phyloP scores from a whole-genome alignment of 371 early-diverging fungal genomes.

The Dentiscutata heterogama region DNA sequence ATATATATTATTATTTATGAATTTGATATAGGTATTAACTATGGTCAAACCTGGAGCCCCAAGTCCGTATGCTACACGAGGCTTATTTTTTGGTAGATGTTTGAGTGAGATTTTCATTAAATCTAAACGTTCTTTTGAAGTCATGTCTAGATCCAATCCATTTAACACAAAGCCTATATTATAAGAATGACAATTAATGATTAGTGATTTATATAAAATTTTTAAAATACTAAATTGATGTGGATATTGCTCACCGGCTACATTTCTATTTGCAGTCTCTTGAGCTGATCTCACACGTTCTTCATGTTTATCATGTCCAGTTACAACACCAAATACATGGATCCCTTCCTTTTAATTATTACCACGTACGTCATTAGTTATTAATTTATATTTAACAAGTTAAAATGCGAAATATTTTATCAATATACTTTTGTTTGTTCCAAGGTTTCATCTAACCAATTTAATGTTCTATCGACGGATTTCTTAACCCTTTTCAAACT shows the following conservation, averaged over 20 bases:
- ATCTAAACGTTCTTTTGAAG: conserved; percentile 41
- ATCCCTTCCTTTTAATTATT: conserved; percentile 50
- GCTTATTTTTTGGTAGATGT: conserved; percentile 58
- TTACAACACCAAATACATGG: conserved; percentile 69
- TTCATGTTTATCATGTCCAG: conserved; percentile 61
- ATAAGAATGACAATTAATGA: background rate
- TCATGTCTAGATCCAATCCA: conserved; percentile 51
- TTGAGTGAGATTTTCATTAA: conserved; percentile 54
- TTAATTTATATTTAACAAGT: conserved; percentile 42
- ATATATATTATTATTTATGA: background rate
- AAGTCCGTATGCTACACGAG: conserved; percentile 61
- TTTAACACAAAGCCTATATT: conserved; percentile 58
- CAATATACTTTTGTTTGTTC: conserved; percentile 46
- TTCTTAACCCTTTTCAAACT: conserved; percentile 69
- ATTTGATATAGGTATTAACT: background rate
- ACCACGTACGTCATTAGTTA: background rate
- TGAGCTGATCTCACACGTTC: conserved; percentile 70
- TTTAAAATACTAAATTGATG: background rate
- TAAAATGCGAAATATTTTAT: conserved; percentile 13
- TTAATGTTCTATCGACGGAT: conserved; percentile 73
- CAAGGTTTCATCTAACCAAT: conserved; percentile 69
- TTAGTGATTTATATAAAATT: background rate
- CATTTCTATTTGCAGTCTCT: conserved; percentile 65
- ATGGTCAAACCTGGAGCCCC: conserved; percentile 55
- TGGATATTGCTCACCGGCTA: conserved; percentile 53